phyloP scores from a whole-genome alignment of 345 rosid genomes.

The Syzygium oleosum region DNA sequence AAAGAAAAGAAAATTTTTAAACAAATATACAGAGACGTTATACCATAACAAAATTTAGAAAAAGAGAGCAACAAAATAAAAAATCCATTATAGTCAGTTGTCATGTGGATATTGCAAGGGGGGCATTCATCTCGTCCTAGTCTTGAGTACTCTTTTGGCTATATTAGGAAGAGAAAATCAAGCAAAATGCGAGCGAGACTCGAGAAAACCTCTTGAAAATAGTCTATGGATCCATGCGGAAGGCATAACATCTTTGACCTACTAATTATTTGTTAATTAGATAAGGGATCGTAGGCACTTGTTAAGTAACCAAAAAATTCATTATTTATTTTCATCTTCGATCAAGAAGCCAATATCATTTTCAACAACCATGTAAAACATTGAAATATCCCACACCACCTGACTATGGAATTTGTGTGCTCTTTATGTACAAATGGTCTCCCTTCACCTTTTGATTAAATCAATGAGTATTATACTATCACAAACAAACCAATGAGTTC shows the following conservation, averaged over 20 bases:
- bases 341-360: not conserved
- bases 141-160: too few relatives aligned
- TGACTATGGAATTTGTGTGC: too few relatives aligned
- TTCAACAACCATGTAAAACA: not conserved
- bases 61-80: too few relatives aligned
- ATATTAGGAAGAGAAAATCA: too few relatives aligned
- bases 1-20: too few relatives aligned
- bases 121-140: too few relatives aligned
- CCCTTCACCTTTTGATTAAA: not conserved
- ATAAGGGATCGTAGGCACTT: not conserved
- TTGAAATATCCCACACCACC: not conserved
- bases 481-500: not conserved
- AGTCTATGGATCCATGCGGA: not conserved
- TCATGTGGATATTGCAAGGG: too few relatives aligned
- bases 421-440: not conserved
- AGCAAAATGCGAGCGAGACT: too few relatives aligned
- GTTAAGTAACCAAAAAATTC: not conserved
- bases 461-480: not conserved
- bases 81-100: too few relatives aligned
- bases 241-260: not conserved
- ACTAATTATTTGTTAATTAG: not conserved
- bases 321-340: not conserved
- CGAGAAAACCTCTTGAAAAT: too few relatives aligned
- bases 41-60: too few relatives aligned
- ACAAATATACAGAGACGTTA: too few relatives aligned